phyloP scores from a whole-genome alignment of 1,139 yeast genomes.

The Kluyveromyces marxianus region DNA sequence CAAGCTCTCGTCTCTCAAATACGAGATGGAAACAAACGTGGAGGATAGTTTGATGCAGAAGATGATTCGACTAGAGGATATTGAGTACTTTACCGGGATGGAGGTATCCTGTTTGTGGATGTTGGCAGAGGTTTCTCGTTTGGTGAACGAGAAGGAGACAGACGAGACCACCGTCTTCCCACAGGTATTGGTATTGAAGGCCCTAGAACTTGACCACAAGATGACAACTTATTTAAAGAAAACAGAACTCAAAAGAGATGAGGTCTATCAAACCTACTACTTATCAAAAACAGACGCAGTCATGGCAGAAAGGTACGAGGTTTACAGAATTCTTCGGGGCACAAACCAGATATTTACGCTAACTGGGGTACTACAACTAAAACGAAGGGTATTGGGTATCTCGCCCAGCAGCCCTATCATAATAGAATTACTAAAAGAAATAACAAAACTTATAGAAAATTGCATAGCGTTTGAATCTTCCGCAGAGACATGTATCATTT shows the following conservation, averaged over 20 bases:
- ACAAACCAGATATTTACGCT: slow-evolving; percentile 50
- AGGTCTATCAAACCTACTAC: slow-evolving; percentile 10
- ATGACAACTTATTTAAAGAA: slow-evolving; percentile 24
- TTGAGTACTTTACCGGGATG: slow-evolving; percentile 55
- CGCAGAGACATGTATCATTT: slow-evolving; percentile 49
- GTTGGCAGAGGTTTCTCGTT: slow-evolving; percentile 39
- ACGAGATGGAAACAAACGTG: slow-evolving; percentile 6
- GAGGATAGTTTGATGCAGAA: slow-evolving; percentile 4
- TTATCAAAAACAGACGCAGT: slow-evolving; percentile 1
- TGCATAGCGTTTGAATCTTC: slow-evolving; percentile 40
- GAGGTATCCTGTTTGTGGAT: slow-evolving; percentile 46
- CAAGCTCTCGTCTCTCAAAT: background rate
- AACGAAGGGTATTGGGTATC: slow-evolving; percentile 45
- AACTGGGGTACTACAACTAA: slow-evolving; percentile 50
- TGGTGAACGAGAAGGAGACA: slow-evolving; percentile 33
- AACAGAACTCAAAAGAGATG: slow-evolving; percentile 31
- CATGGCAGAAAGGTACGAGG: slow-evolving; percentile 13
- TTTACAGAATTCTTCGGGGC: slow-evolving; percentile 39
- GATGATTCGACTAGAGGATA: slow-evolving; percentile 30
- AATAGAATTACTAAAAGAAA: slow-evolving; percentile 39
- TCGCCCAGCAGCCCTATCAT: slow-evolving; percentile 38
- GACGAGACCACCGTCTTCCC: slow-evolving; percentile 24
- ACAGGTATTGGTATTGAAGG: slow-evolving; percentile 35
- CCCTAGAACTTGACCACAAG: slow-evolving; percentile 41
- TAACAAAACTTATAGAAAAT: slow-evolving; percentile 32